Percentiles rank a stretch among this genome's conserved stretches.
These are phyloP conservation scores for Lenzites betulinus DNA, from an alignment of 768 basidiomycete genomes.

Conservation along the genomic window DNA sequence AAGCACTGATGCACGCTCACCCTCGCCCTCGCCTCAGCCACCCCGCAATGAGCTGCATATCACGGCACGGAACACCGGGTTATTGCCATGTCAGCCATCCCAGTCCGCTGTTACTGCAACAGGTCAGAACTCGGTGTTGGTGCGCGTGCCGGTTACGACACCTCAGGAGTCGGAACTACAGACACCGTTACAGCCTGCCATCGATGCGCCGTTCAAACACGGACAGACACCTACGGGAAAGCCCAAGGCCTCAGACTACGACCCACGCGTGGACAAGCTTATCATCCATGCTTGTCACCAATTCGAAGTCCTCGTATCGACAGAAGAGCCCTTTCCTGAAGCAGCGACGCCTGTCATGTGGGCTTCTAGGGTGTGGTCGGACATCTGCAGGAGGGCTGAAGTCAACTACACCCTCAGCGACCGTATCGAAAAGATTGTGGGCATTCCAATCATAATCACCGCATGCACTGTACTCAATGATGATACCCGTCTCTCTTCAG, in stretches of 20 bases:
- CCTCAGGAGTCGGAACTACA: background rate
- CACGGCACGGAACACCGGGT: no score
- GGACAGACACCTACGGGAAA: background rate
- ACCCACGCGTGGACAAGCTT: background rate
- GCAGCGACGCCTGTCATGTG: background rate
- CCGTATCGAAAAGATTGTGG: background rate
- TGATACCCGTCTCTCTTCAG: background rate
- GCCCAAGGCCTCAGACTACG: slow-evolving; percentile 8
- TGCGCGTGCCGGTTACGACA: no score
- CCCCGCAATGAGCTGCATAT: no score
- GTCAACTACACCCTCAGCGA: background rate
- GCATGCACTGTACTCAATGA: background rate
- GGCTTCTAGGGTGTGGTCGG: background rate
- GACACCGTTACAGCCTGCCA: background rate
- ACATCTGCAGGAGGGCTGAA: background rate
- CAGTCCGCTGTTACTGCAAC: no score
- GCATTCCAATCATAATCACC: background rate
- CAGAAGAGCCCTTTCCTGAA: background rate
- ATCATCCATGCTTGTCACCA: slow-evolving; percentile 5
- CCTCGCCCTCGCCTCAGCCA: background rate
- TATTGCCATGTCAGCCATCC: no score
- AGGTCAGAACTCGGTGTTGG: background rate
- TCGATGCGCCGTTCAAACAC: slow-evolving; percentile 6
- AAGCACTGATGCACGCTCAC: no score
- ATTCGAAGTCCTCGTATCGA: background rate